Base-by-base conservation (phyloP, 2,329 filamentous ascomycete species). In the Verticillium zaregamsianum region DNA sequence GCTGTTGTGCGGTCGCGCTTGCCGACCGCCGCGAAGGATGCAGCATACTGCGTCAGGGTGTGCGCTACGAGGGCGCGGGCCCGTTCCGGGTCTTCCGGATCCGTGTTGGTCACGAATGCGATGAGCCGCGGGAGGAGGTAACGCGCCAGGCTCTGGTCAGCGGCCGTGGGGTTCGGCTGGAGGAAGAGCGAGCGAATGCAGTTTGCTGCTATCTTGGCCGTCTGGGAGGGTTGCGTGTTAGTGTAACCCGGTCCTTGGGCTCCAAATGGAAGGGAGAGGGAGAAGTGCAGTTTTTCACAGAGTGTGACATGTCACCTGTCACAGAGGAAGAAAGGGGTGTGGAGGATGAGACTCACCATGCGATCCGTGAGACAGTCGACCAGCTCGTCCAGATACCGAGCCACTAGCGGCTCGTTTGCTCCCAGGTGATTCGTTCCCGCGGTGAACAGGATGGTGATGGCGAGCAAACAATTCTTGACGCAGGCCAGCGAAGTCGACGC, bases 381-480 rank as follows among this genome's bases (percentile, higher is more conserved):
- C 25, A 97, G 77, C 77, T 96, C 92, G 66, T 91, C 85, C 3
- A 97, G 80, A 68, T 93, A 93, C 60, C 86, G 86, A 28, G 82
- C 79, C 55, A 97, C 84, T 1, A 96, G 82, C 9, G 89, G 86
- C 68, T 98, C 93, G 52, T 85, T 86, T 1, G 91, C 85, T 0
- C 88, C 85, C 61, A 98, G 84, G 54, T 88, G 83, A 66, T 90
- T 90, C 63, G 87, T 84, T 7, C 91, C 90, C 49, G 89, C 89
- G 9, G 92, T 97, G 63, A 99, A 88, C 9, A 99, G 83, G 63
- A 99, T 90, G 0, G 95, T 97, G 56, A 90, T 89, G 1, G 93
- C 92, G 57, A 99, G 82, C 5, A 99, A 85, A 5, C 90, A 91
- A 71, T 98, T 99, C 80, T 96, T 97, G 70, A 97, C 94, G 73